Conservation (phyloP, 1,284 basidiomycete genomes). For the Leccinum pseudoinsigne region DNA sequence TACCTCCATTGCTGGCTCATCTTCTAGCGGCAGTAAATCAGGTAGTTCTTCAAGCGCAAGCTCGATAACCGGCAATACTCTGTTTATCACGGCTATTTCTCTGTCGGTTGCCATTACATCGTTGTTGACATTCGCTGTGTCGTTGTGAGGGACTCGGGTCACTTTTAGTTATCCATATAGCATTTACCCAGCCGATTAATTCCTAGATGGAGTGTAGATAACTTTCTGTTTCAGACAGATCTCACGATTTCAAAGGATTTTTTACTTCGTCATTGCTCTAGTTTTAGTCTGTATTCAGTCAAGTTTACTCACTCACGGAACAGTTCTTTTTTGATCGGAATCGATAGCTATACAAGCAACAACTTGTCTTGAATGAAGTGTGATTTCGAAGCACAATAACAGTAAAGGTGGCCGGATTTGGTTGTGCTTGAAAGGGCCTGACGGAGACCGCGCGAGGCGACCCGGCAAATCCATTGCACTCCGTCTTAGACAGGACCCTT, state of each 20-base stretch:
- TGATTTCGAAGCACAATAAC: slow-evolving; percentile 4
- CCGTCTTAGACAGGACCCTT: slow-evolving; percentile 6
- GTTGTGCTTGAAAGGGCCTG: background rate
- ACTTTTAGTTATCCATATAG: slow-evolving; percentile 17
- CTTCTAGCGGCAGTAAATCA: slow-evolving; percentile 6
- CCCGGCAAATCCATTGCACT: background rate
- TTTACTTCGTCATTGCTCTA: slow-evolving; percentile 7
- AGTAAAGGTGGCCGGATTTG: slow-evolving; percentile 10
- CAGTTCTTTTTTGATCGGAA: background rate
- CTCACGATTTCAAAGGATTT: slow-evolving; percentile 11
- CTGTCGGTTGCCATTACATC: slow-evolving; percentile 11
- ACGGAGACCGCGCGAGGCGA: background rate
- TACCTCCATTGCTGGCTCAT: slow-evolving; percentile 15
- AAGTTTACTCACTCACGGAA: background rate
- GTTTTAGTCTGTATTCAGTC: slow-evolving; percentile 20
- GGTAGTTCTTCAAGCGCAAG: slow-evolving; percentile 2
- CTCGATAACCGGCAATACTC: slow-evolving; percentile 6
- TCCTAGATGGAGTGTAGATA: slow-evolving; percentile 27
- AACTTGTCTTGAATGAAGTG: background rate
- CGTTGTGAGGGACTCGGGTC: slow-evolving; percentile 16
- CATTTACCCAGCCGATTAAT: slow-evolving; percentile 24
- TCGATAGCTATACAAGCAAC: background rate
- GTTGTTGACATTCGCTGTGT: slow-evolving; percentile 15
- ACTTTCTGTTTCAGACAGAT: slow-evolving; percentile 14
- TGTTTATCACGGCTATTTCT: slow-evolving; percentile 19